Evolutionary conservation across 129 eudicot species (phyloP).

Genomic region (Flaveria bidentis): DNA sequence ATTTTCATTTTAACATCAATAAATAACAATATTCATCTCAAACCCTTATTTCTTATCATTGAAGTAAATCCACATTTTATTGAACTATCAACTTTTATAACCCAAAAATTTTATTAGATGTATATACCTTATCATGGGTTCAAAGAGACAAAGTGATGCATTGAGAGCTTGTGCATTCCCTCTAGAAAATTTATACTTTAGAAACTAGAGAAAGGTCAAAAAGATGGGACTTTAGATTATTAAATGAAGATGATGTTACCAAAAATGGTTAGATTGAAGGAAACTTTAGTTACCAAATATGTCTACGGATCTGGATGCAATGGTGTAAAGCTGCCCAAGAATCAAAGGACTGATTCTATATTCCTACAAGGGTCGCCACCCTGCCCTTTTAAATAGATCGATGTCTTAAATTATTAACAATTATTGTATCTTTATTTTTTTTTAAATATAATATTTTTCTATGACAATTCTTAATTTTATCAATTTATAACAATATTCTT

Average conservation of each 20-base stretch:
- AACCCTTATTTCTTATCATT: not conserved
- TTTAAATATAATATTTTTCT: not conserved
- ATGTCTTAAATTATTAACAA: not conserved
- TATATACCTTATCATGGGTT: not conserved
- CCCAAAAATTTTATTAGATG: not conserved
- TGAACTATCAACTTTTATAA: not conserved
- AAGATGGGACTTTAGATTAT: conserved; percentile 27
- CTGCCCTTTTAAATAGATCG: not conserved
- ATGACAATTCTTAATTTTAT: not conserved
- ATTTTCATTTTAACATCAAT: not conserved
- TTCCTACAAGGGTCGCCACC: not conserved
- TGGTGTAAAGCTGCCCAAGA: conserved; percentile 34
- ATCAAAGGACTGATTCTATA: conserved; percentile 39
- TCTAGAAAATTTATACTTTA: conserved; percentile 4
- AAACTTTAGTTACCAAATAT: conserved; percentile 34
- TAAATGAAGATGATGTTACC: conserved; percentile 32
- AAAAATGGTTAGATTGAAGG: conserved; percentile 17
- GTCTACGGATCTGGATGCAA: conserved; percentile 33
- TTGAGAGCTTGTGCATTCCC: conserved; percentile 11
- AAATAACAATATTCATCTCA: not conserved
- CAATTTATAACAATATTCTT: not conserved
- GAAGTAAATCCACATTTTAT: conserved; percentile 3
- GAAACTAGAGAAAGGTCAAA: conserved; percentile 25
- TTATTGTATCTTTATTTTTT: not conserved
- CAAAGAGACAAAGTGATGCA: conserved; percentile 6